Evolutionary conservation across 768 basidiomycete genomes (phyloP).

Genomic region (Ramaria rubella): DNA sequence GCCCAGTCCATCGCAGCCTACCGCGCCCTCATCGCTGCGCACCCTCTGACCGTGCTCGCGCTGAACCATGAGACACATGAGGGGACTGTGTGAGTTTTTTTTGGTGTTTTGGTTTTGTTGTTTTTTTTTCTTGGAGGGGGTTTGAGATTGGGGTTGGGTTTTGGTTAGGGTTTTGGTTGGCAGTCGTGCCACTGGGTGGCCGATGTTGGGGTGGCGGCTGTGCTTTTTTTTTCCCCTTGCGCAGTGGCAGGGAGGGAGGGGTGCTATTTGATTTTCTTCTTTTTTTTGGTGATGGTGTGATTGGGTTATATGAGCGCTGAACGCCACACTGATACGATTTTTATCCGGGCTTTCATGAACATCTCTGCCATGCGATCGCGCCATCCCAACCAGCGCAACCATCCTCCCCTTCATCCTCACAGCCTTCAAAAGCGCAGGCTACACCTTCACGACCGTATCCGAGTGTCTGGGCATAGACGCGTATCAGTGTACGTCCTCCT

Average conservation of each 20-base stretch:
- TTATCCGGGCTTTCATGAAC: background rate
- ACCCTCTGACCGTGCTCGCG: constrained; percentile 17
- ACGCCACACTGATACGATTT: background rate
- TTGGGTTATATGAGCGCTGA: too few relatives aligned
- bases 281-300: too few relatives aligned
- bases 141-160: too few relatives aligned
- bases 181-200: too few relatives aligned
- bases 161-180: too few relatives aligned
- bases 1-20: constrained; percentile 11
- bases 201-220: too few relatives aligned
- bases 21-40: constrained; percentile 9
- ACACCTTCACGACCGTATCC: constrained; percentile 21
- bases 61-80: constrained; percentile 22
- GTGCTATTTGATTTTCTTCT: too few relatives aligned
- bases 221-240: too few relatives aligned
- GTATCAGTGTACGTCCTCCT: background rate
- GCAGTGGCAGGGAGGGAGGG: too few relatives aligned
- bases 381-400: background rate
- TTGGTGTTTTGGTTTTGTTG: background rate
- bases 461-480: constrained; percentile 20
- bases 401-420: constrained; percentile 15
- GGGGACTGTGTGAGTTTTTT: constrained; percentile 12
- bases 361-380: background rate
- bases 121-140: background rate
- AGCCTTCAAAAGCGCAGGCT: constrained; percentile 19